These are phyloP conservation scores for Aspergillus latus DNA, from an alignment of 2,329 filamentous ascomycete species.

Conservation along the genomic window DNA sequence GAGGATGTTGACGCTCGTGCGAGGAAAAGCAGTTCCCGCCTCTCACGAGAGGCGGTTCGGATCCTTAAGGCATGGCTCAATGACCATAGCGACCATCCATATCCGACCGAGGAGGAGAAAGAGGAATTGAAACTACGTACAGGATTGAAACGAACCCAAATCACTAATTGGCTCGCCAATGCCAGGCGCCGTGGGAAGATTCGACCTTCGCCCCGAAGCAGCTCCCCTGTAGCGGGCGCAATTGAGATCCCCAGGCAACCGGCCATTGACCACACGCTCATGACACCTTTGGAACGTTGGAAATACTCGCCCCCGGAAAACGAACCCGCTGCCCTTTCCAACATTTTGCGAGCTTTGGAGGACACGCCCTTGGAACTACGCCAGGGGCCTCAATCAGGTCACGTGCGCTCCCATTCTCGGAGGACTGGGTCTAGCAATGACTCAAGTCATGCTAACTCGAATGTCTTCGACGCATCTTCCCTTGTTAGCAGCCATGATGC, in stretches of 20 bases:
- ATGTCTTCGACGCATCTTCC: background rate
- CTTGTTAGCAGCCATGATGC: background rate
- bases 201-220: too few species aligned
- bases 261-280: too few species aligned
- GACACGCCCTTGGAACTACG: background rate
- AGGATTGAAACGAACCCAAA: background rate
- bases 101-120: background rate
- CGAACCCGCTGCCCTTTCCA: background rate
- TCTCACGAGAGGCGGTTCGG: conserved; percentile 76
- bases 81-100: conserved; percentile 57
- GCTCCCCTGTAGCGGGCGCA: background rate
- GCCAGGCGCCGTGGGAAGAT: too few species aligned
- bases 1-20: conserved; percentile 40
- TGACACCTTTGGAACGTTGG: conserved; percentile 19
- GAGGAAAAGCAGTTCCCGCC: conserved; percentile 70
- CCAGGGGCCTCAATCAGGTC: background rate
- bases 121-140: background rate
- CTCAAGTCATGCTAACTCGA: background rate
- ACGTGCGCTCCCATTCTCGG: background rate
- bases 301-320: conserved; percentile 1
- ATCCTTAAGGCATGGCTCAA: conserved; percentile 82
- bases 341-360: background rate
- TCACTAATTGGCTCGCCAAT: background rate
- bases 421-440: background rate
- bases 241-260: too few species aligned